Evolutionary conservation across 441 rosid species (phyloP).

Genomic region (Gossypium laxum): DNA sequence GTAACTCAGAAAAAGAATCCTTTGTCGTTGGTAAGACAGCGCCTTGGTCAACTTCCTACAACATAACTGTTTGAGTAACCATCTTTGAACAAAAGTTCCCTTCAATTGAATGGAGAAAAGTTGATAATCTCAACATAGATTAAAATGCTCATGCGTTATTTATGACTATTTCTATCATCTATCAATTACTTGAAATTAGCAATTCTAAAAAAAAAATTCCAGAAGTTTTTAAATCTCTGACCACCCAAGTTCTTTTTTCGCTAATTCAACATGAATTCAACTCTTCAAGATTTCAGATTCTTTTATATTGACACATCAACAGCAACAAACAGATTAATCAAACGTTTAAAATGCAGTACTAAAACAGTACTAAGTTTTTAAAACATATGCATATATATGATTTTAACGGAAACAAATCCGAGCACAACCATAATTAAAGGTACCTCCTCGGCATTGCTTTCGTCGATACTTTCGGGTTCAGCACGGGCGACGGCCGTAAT

Average conservation of each 20-base stretch:
- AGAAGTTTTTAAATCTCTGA: neutral
- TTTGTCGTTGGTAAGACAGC: slow-evolving; percentile 26
- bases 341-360: neutral
- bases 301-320: neutral
- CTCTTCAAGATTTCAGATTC: neutral
- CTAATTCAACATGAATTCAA: neutral
- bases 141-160: neutral
- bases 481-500: slow-evolving; percentile 38
- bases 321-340: neutral
- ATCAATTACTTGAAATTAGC: neutral
- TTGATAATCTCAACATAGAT: neutral
- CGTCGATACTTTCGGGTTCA: slow-evolving; percentile 40
- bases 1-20: slow-evolving; percentile 29
- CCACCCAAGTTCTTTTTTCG: neutral
- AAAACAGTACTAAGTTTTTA: neutral
- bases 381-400: neutral
- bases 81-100: slow-evolving; percentile 1
- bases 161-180: neutral
- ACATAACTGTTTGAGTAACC: slow-evolving; percentile 26
- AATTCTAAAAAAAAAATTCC: neutral
- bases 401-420: neutral
- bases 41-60: slow-evolving; percentile 47
- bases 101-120: neutral
- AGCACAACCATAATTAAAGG: neutral
- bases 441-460: slow-evolving; percentile 34